These are phyloP conservation scores for Amniculicola lignicola DNA, from an alignment of 495 filamentous ascomycete genomes.

Conservation along the genomic window DNA sequence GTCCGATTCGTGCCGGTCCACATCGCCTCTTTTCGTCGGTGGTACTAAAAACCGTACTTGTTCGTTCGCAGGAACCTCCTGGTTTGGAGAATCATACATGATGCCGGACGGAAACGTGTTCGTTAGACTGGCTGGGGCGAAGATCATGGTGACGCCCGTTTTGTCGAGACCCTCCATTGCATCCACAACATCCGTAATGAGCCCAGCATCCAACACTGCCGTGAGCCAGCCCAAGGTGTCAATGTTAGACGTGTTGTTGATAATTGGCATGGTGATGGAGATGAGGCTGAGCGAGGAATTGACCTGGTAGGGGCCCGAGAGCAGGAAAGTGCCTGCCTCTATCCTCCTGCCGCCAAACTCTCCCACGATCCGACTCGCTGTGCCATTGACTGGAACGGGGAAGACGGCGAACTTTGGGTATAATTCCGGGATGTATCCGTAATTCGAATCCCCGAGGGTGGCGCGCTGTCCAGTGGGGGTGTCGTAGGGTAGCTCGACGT, in stretches of 20 bases:
- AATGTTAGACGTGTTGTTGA: conserved; percentile 55
- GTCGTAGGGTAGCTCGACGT: conserved; percentile 51
- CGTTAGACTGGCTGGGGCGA: conserved; percentile 60
- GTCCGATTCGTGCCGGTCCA: conserved; percentile 43
- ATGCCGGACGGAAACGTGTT: conserved; percentile 58
- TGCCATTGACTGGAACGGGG: conserved; percentile 38
- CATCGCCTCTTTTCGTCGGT: conserved; percentile 23
- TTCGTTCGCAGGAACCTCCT: conserved; percentile 20
- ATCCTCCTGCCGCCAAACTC: conserved; percentile 52
- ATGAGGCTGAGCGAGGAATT: conserved; percentile 70
- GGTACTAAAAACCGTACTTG: conserved; percentile 48
- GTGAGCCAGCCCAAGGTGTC: conserved; percentile 75
- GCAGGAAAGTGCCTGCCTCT: conserved; percentile 50
- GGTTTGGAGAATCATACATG: conserved; percentile 27
- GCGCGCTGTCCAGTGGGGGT: conserved; percentile 55
- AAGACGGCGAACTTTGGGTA: conserved; percentile 73
- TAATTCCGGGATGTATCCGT: conserved; percentile 63
- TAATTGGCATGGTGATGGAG: conserved; percentile 74
- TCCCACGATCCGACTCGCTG: conserved; percentile 42
- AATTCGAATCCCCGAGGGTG: conserved; percentile 54
- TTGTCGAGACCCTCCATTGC: conserved; percentile 65
- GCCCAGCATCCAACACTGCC: conserved; percentile 59
- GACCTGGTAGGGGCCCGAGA: conserved; percentile 66
- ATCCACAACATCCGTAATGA: conserved; percentile 55
- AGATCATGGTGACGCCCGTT: conserved; percentile 63